Base-by-base conservation (phyloP, 2,329 filamentous ascomycete species). In the Aspergillus udagawae region DNA sequence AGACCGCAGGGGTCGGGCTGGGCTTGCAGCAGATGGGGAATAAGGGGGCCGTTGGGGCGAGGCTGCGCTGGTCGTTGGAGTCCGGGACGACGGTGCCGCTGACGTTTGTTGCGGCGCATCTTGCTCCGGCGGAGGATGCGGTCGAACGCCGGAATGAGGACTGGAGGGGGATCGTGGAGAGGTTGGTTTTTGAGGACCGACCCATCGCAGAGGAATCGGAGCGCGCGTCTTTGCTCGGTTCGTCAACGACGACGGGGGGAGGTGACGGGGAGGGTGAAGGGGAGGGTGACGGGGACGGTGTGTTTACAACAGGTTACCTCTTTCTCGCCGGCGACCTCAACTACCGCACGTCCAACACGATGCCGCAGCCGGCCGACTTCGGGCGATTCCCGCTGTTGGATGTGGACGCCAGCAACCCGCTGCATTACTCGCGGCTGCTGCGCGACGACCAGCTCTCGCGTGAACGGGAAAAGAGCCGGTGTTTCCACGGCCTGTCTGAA, bases 261-360 rank as follows among this genome's bases (percentile, higher is more conserved):
- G 38, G 17, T n/a, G 38, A 20, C 12, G 4, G 25, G 35, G 9
- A 42, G 17, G 38, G n/a, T 7, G 38, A 41, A 14, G 38, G 7
- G 38, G 49, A 67, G 55, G 38, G 63, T 62, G 62, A 61, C 8
- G 58, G 65, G n/a, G 62, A 57, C 4, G 72, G 75, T 23, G 84
- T 97, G 55, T 97, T 92, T 77, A 85, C 83, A 51, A 85, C 90
- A 1, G 86, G 86, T 3, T 86, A 96, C 71, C 79, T 97, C 1
- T 96, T 97, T 71, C 80, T 97, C 49, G 89, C 88, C 0, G 94
- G 94, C 25, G 94, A 99, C 73, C 82, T 99, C 59, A 99, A 99
- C 79, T 99, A 99, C 75, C 89, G 94, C 64, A 95, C 93, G 20
- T 85, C 87, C 7, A 82, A 86, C 60, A 82, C 80, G 0, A 78